phyloP scores from a whole-genome alignment of 1,284 basidiomycete species.

The Chalciporus sp. region DNA sequence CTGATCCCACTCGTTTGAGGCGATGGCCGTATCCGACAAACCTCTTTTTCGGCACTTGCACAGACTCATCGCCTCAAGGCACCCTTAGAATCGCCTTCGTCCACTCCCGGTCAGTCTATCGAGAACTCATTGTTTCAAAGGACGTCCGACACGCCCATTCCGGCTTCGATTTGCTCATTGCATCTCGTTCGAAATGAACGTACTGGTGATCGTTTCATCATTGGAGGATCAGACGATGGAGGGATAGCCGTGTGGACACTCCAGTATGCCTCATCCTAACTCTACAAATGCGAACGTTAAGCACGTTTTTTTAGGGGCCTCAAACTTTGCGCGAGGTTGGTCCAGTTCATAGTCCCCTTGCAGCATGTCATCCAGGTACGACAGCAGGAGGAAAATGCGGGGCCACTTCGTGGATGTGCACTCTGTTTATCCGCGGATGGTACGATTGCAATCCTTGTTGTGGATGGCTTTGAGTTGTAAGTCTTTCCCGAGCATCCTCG shows the following conservation, averaged over 20 bases:
- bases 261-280: constrained; percentile 41
- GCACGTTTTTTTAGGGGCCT: constrained; percentile 48
- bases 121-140: constrained; percentile 27
- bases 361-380: constrained; percentile 58
- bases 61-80: background rate
- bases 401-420: constrained; percentile 68
- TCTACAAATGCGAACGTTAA: constrained; percentile 21
- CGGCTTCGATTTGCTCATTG: constrained; percentile 52
- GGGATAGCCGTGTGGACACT: constrained; percentile 71
- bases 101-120: background rate
- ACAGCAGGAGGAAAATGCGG: constrained; percentile 52
- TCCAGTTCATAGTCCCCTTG: constrained; percentile 68
- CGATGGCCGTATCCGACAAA: constrained; percentile 55
- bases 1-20: constrained; percentile 41
- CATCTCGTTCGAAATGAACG: constrained; percentile 55
- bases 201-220: constrained; percentile 58
- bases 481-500: constrained; percentile 30
- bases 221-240: constrained; percentile 77
- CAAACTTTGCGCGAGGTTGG: constrained; percentile 67
- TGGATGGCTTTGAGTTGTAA: constrained; percentile 81
- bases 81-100: background rate
- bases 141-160: constrained; percentile 47
- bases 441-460: constrained; percentile 75
- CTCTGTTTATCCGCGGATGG: constrained; percentile 81
- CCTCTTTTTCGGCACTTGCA: constrained; percentile 42